Evolutionary conservation across 2,329 filamentous ascomycete species (phyloP), one percentile per base, ranked within the genome.

Genomic region (Penicillium olsonii): DNA sequence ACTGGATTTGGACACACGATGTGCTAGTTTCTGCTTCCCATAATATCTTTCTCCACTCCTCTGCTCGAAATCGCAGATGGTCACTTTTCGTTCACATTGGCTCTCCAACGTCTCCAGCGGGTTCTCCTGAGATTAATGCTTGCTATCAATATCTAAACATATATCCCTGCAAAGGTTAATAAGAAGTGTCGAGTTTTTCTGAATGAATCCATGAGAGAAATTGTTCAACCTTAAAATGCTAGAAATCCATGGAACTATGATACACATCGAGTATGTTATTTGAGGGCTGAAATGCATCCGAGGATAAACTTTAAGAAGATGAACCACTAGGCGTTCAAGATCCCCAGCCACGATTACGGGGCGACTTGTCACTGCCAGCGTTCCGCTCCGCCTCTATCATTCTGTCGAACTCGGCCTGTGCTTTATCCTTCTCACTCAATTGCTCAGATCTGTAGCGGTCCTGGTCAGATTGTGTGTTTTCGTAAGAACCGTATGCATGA

Each of bases 341-440:
- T 37, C 49, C 43, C 59, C 60, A 66, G 7, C 50, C 50, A 17
- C 56, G 52, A 15, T 19, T 45, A 15, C 47, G 48, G 22, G 47
- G 26, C n/a, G 54, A 24, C 34, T 45, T 52, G 15, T 62, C 63
- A 26, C 34, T 52, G 6, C 57, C 52, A 17, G 46, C 48, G 19
- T 67, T 65, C 42, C 72, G 59, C 57, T 76, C 74, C 0, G 64
- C 54, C 3, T 77, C 74, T 15, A 77, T 51, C 63, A 76, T 62
- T 10, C 61, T 61, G 50, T 77, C 70, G 43, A 77, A 77, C 3
- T 75, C 70, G 8, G 65, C 68, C 48, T 73, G 73, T 3, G 73
- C 71, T 45, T 69, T 63, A 34, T 74, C 67, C 40, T 65, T 63
- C 20, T 71, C 68, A 5, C 60, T 57, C 19, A 57, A 15, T 54